Percentiles rank a stretch among this genome's conserved stretches.
phyloP scores from a whole-genome alignment of 345 rosid species.

The Citrus medica region DNA sequence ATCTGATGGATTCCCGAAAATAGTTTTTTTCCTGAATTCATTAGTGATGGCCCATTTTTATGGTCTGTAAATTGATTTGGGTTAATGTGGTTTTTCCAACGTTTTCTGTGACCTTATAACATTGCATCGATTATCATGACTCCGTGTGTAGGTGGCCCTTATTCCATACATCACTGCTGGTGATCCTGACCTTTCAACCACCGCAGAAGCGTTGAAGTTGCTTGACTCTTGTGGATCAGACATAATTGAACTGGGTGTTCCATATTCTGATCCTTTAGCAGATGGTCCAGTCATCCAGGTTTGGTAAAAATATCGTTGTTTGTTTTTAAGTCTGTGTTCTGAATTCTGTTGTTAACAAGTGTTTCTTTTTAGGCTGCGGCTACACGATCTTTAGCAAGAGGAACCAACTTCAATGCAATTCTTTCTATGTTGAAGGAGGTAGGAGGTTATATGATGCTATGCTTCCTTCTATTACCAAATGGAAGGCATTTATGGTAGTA shows the following conservation, averaged over 20 bases:
- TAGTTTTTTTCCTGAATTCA: neutral
- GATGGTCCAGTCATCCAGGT: constrained; percentile 99
- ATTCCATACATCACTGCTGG: constrained; percentile 95
- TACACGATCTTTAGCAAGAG: constrained; percentile 71
- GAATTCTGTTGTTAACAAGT: constrained; percentile 6
- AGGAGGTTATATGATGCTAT: constrained; percentile 3
- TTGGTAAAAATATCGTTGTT: neutral
- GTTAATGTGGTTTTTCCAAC: neutral
- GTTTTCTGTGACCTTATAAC: neutral
- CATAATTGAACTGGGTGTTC: constrained; percentile 83
- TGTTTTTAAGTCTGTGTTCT: neutral
- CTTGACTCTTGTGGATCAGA: constrained; percentile 76
- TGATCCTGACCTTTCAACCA: constrained; percentile 94
- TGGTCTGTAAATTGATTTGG: neutral
- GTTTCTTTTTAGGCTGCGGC: constrained; percentile 73
- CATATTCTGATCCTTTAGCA: constrained; percentile 90
- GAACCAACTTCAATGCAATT: constrained; percentile 68
- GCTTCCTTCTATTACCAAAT: neutral
- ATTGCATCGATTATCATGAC: neutral
- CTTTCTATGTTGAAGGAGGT: constrained; percentile 80
- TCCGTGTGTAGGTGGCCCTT: constrained; percentile 63
- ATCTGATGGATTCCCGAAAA: neutral
- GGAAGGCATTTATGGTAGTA: neutral
- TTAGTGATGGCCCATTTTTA: neutral
- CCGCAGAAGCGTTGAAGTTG: constrained; percentile 79